A percentile compares a stretch with the other conserved stretches of the same genome.
These are phyloP conservation scores for Pleurotus giganteus DNA, from an alignment of 768 basidiomycete species.

Conservation along the genomic window DNA sequence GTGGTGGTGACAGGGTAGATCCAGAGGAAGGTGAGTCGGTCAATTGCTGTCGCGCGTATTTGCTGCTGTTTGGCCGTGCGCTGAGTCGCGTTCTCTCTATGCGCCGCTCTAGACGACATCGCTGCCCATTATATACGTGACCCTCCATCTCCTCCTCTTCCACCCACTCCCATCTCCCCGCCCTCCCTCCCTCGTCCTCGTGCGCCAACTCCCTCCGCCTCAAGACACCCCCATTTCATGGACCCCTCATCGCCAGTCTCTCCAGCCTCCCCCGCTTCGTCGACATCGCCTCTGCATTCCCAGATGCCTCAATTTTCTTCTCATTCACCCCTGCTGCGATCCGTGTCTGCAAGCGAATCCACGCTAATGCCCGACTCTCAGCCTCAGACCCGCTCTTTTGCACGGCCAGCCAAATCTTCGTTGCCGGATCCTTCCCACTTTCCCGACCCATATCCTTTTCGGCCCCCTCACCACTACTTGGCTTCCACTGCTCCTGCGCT, in stretches of 20 bases:
- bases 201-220: conserved; percentile 34
- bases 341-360: conserved; percentile 37
- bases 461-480: conserved; percentile 46
- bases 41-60: neutral
- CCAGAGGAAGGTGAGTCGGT: conserved; percentile 4
- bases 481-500: conserved; percentile 52
- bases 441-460: conserved; percentile 71
- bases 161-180: conserved; percentile 31
- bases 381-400: conserved; percentile 25
- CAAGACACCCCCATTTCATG: conserved; percentile 21
- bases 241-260: conserved; percentile 3
- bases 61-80: neutral
- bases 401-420: conserved; percentile 40
- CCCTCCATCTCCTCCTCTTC: conserved; percentile 26
- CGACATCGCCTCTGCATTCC: conserved; percentile 13
- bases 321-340: conserved; percentile 34
- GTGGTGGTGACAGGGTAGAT: neutral
- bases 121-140: conserved; percentile 27
- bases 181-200: conserved; percentile 33
- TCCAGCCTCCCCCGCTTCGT: conserved; percentile 16
- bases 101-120: conserved; percentile 13
- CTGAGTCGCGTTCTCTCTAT: conserved; percentile 17
- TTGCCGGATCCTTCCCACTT: conserved; percentile 67
- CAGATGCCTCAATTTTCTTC: conserved; percentile 13
- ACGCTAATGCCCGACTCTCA: conserved; percentile 25